Base-by-base conservation (phyloP, 1,284 basidiomycete species). In the Irpex sp. region DNA sequence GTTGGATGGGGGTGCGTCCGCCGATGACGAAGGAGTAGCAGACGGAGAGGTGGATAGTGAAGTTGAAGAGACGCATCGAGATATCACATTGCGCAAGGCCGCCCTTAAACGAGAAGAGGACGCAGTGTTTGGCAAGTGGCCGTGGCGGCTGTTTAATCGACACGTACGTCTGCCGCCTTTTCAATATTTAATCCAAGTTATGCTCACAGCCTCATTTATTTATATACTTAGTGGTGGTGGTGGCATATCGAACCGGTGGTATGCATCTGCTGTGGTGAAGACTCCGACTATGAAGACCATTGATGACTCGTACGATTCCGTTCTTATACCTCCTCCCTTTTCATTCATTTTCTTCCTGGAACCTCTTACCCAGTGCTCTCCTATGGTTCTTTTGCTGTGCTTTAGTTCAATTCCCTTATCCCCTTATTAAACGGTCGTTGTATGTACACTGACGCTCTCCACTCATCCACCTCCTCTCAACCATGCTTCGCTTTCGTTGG, bases 211-310 rank as follows among this genome's bases (percentile, higher is more conserved):
- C 21, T 51, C 15, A 51, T 19, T 59, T 63, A 46, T 36, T 17
- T 57, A 19, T 33, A 53, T 65, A 56, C 55, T 33, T 67, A 91
- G 90, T 92, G 89, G 89, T 92, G 90, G 90, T 85, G 86, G 86
- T 89, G 86, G 87, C 82, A 84, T 61, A 60, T 89, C 4, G 84
- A 88, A 67, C 83, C 86, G 7, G 72, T 88, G 17, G 58, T 89
- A 6, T 86, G 84, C 68, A 91, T 88, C 72, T 77, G 73, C 61
- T 76, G 75, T 61, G 68, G 71, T 15, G 76, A 77, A 60, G 77
- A 76, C 39, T 74, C 72, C 2, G 77, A 78, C 47, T 70, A 70
- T 35, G 74, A 76, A 43, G 74, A 74, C 50, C 73, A 67, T 68
- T 68, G 60, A 65, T 36, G 49, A 51, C n/a, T 17, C 49, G 21